phyloP scores from a whole-genome alignment of 768 basidiomycete genomes.

The Pilatotrama ljubarskyi region DNA sequence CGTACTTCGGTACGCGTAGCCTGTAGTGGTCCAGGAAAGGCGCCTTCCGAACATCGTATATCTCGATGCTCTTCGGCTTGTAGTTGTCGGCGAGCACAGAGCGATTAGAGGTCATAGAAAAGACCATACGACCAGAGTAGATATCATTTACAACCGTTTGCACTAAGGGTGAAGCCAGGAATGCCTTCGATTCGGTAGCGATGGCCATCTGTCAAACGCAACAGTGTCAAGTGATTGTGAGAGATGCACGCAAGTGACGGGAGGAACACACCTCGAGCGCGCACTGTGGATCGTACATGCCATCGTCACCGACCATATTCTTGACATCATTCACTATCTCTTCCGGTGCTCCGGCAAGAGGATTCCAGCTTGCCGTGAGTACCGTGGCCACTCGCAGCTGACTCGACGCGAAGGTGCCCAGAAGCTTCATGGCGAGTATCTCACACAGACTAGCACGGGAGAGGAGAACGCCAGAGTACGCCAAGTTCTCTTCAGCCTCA shows the following conservation, averaged over 20 bases:
- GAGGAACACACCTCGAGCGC: conserved; percentile 73
- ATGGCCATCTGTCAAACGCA: conserved; percentile 74
- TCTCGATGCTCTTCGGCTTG: conserved; percentile 71
- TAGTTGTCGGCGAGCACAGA: conserved; percentile 91
- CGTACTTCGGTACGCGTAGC: conserved; percentile 81
- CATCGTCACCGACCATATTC: conserved; percentile 58
- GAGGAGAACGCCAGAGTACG: conserved; percentile 71
- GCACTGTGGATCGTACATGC: conserved; percentile 70
- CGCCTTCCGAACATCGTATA: conserved; percentile 65
- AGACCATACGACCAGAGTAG: conserved; percentile 76
- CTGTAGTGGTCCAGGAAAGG: conserved; percentile 87
- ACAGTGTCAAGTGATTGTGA: too few species aligned
- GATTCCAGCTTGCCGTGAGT: conserved; percentile 82
- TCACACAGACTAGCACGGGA: conserved; percentile 81
- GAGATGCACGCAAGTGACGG: too few species aligned
- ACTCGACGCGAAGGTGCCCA: conserved; percentile 70
- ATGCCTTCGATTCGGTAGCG: conserved; percentile 78
- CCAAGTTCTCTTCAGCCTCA: conserved; percentile 68
- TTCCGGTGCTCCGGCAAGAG: conserved; percentile 71
- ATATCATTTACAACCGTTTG: conserved; percentile 89
- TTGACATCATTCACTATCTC: conserved; percentile 71
- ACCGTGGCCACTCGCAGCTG: conserved; percentile 79
- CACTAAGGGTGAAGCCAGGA: conserved; percentile 79
- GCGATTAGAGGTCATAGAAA: conserved; percentile 56
- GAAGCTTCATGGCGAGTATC: conserved; percentile 84